These are phyloP conservation scores for Wickerhamomyces sp. DNA, from an alignment of 1,139 yeast genomes.

Conservation along the genomic window DNA sequence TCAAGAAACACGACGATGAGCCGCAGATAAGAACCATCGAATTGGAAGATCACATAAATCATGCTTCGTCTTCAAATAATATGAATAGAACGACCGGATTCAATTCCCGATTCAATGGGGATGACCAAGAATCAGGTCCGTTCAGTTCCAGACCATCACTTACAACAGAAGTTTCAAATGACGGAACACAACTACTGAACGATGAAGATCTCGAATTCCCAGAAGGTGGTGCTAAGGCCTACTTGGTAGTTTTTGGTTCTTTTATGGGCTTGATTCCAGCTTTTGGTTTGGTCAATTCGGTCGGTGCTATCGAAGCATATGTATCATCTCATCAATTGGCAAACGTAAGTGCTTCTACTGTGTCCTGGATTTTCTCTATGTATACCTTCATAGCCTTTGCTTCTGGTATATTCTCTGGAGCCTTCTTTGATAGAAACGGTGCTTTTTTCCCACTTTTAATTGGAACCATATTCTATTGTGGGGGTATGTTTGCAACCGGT, in stretches of 20 bases:
- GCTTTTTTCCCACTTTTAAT: slow-evolving; percentile 38
- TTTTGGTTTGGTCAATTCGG: slow-evolving; percentile 62
- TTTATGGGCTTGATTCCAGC: slow-evolving; percentile 59
- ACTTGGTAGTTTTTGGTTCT: slow-evolving; percentile 58
- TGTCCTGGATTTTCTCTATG: slow-evolving; percentile 67
- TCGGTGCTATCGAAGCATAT: slow-evolving; percentile 70
- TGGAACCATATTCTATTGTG: slow-evolving; percentile 34
- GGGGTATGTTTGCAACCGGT: slow-evolving; percentile 55
- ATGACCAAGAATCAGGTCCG: neutral
- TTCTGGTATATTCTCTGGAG: slow-evolving; percentile 55
- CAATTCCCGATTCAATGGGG: too few relatives aligned
- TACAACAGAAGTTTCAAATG: neutral
- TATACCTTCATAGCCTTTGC: slow-evolving; percentile 52
- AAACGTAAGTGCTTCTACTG: slow-evolving; percentile 40
- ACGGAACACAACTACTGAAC: slow-evolving; percentile 14
- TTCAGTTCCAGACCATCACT: neutral
- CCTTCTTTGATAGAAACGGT: slow-evolving; percentile 57
- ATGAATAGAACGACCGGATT: neutral
- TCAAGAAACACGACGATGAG: neutral
- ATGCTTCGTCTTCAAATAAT: neutral
- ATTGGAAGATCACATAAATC: neutral
- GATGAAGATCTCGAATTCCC: slow-evolving; percentile 34
- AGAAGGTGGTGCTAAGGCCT: slow-evolving; percentile 58
- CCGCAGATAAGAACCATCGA: neutral
- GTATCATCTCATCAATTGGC: slow-evolving; percentile 47